A percentile compares a stretch with the other conserved stretches of the same genome.
These are phyloP conservation scores for Myxozyma kluyveri DNA, from an alignment of 805 yeast genomes.

Conservation along the genomic window DNA sequence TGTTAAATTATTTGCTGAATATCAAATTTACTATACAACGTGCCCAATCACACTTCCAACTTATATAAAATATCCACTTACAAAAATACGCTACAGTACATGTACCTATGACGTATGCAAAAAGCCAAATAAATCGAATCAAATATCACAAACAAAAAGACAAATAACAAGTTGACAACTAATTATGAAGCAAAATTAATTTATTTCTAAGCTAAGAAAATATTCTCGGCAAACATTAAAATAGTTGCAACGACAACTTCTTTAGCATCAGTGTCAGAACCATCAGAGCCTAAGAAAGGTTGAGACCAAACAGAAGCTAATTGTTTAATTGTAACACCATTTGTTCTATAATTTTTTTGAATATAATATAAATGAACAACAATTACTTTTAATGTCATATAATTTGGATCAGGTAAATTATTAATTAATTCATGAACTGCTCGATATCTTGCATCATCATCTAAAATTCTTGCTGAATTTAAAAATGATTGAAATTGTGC, in stretches of 20 bases:
- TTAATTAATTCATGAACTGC: constrained; percentile 80
- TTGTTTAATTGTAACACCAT: constrained; percentile 79
- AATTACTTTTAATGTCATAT: constrained; percentile 82
- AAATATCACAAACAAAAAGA: not conserved
- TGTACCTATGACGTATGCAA: no score
- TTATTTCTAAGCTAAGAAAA: not conserved
- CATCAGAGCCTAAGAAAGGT: constrained; percentile 65
- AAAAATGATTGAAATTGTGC: constrained; percentile 62
- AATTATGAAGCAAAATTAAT: no score
- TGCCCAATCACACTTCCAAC: no score
- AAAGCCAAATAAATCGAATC: no score
- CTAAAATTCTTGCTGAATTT: constrained; percentile 66
- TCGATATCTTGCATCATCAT: constrained; percentile 62
- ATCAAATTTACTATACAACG: no score
- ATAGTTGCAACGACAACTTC: constrained; percentile 74
- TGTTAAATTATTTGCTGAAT: no score
- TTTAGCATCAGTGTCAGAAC: constrained; percentile 68
- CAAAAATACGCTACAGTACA: no score
- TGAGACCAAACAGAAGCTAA: constrained; percentile 96
- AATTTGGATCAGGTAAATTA: constrained; percentile 90
- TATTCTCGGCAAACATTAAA: not conserved
- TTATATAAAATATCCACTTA: no score
- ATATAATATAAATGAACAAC: constrained; percentile 82
- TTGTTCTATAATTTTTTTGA: constrained; percentile 56
- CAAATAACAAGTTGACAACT: no score